Percentiles rank a stretch among this genome's conserved stretches.
Conservation (phyloP, 371 early-diverging fungal genomes). For the Rhizopus sp. region DNA sequence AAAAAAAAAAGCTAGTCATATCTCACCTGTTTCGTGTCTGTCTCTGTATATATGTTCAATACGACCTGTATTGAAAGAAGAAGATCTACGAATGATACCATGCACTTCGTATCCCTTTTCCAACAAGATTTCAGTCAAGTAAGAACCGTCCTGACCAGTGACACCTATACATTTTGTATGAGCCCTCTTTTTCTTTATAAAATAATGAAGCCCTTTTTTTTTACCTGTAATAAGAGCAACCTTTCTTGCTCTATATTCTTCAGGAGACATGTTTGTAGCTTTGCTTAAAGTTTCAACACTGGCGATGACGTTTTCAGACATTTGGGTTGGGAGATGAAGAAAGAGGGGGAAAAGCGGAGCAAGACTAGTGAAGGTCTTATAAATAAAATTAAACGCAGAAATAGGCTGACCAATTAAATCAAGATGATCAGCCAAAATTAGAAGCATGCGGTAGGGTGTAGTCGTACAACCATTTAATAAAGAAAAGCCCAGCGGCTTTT, state of each 20-base stretch:
- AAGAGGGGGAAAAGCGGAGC: not conserved
- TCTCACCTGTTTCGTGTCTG: conserved; percentile 62
- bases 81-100: conserved; percentile 84
- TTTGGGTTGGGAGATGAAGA: conserved; percentile 25
- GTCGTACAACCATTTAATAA: not conserved
- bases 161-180: not conserved
- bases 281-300: conserved; percentile 1
- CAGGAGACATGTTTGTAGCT: conserved; percentile 28
- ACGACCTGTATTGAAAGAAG: conserved; percentile 83
- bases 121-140: conserved; percentile 76
- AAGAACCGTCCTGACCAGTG: conserved; percentile 80
- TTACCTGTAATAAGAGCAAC: conserved; percentile 20
- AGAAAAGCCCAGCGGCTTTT: not conserved
- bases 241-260: conserved; percentile 63
- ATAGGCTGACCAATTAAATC: no score
- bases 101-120: conserved; percentile 83
- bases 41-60: conserved; percentile 83
- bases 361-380: no score
- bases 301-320: conserved; percentile 37
- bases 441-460: no score
- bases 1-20: not conserved
- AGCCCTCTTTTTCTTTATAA: conserved; percentile 28
- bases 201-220: not conserved
- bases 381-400: no score
- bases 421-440: no score